Evolutionary conservation across 345 rosid species (phyloP).

Genomic region (Camelina hispida): DNA sequence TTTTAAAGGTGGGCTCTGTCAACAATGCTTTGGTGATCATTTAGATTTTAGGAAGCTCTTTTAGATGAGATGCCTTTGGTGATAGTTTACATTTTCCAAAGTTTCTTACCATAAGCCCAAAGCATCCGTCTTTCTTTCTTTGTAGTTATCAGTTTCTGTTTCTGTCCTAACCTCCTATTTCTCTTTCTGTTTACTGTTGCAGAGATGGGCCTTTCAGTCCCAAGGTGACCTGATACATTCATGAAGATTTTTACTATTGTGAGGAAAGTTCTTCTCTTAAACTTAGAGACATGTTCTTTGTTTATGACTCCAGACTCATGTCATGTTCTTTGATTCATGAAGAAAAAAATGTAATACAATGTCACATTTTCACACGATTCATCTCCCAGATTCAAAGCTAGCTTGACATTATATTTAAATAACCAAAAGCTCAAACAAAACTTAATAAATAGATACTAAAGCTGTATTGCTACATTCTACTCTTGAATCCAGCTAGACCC

Average conservation of each 20-base stretch:
- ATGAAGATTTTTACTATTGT: constrained; percentile 44
- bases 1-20: constrained; percentile 72
- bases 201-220: constrained; percentile 87
- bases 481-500: constrained; percentile 76
- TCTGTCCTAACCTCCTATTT: neutral
- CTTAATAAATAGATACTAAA: neutral
- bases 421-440: constrained; percentile 4
- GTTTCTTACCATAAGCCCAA: neutral
- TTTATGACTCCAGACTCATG: constrained; percentile 29
- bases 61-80: constrained; percentile 23
- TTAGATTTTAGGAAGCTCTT: constrained; percentile 33
- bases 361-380: constrained; percentile 19
- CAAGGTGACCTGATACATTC: constrained; percentile 69
- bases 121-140: constrained; percentile 14
- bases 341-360: constrained; percentile 21
- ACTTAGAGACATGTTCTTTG: constrained; percentile 15
- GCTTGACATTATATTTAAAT: constrained; percentile 6
- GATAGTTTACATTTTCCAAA: constrained; percentile 19
- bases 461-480: constrained; percentile 26
- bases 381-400: constrained; percentile 6
- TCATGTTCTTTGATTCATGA: constrained; percentile 27
- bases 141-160: constrained; percentile 6
- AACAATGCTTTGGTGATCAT: constrained; percentile 44
- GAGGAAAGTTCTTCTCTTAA: constrained; percentile 30
- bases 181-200: constrained; percentile 42